phyloP scores from a whole-genome alignment of 202 grass and related monocot species.

The Saccharum hybrid region DNA sequence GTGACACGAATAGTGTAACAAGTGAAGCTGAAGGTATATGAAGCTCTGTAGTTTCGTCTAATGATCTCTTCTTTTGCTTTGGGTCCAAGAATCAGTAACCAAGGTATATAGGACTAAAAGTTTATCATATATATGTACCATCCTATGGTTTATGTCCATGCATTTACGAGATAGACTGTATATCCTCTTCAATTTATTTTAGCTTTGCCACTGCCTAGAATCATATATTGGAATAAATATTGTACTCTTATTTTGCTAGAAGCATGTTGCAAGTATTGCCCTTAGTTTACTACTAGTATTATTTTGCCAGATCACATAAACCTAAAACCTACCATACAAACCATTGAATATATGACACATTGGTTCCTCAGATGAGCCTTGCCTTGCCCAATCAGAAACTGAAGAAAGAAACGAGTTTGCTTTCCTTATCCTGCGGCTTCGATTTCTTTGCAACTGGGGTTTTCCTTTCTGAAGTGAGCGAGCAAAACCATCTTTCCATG shows the following conservation, averaged over 20 bases:
- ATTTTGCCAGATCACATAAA: too few species aligned
- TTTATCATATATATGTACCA: background rate
- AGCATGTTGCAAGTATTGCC: background rate
- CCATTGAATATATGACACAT: too few species aligned
- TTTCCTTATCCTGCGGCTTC: too few species aligned
- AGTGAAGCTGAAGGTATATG: background rate
- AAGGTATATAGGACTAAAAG: too few species aligned
- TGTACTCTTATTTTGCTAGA: background rate
- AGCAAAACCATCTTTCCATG: too few species aligned
- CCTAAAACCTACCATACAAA: too few species aligned
- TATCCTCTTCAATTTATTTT: background rate
- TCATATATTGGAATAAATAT: conserved; percentile 4
- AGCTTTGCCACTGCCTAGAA: background rate
- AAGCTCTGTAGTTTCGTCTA: background rate
- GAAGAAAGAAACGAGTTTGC: too few species aligned
- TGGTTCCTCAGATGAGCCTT: too few species aligned
- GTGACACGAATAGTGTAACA: background rate
- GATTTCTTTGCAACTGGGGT: too few species aligned
- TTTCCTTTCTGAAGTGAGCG: too few species aligned
- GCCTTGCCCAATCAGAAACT: too few species aligned
- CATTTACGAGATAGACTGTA: background rate
- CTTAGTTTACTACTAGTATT: too few species aligned
- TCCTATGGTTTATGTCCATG: background rate
- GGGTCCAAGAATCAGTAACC: background rate
- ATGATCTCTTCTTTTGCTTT: background rate